Conservation (phyloP, 2,329 filamentous ascomycete genomes). For the Pseudogymnoascus sp. region DNA sequence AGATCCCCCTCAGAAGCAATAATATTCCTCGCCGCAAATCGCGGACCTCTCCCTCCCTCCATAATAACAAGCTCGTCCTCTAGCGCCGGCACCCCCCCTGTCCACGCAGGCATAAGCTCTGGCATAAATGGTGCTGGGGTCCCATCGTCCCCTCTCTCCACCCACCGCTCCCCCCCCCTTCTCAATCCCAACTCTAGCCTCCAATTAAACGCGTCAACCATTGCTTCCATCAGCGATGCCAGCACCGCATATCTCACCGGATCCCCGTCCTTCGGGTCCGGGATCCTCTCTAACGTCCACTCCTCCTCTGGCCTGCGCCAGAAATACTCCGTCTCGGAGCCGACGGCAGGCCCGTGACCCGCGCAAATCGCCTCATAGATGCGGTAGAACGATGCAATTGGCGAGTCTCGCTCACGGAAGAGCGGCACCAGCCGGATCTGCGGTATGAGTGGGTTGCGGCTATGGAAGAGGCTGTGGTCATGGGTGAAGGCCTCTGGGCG, state of each 20-base stretch:
- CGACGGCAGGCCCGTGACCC: slow-evolving; percentile 15
- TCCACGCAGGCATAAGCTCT: slow-evolving; percentile 7
- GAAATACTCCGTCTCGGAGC: slow-evolving; percentile 21
- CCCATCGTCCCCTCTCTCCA: slow-evolving; percentile 15
- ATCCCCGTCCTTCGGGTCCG: slow-evolving; percentile 24
- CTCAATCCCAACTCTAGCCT: slow-evolving; percentile 21
- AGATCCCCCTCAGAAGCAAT: not conserved
- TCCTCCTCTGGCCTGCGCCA: slow-evolving; percentile 20
- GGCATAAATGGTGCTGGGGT: slow-evolving; percentile 15
- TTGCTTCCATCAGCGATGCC: slow-evolving; percentile 22
- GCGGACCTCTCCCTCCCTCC: not conserved
- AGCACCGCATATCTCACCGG: slow-evolving; percentile 26
- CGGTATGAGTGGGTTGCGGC: not conserved
- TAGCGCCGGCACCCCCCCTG: not conserved
- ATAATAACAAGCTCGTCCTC: not conserved
- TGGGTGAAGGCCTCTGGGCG: slow-evolving; percentile 39
- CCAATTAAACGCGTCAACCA: slow-evolving; percentile 25
- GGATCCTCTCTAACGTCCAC: slow-evolving; percentile 21
- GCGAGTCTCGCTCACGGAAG: slow-evolving; percentile 21
- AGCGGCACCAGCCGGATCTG: slow-evolving; percentile 1
- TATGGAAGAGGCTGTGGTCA: slow-evolving; percentile 32
- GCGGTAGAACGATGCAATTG: slow-evolving; percentile 23
- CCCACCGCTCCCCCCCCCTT: slow-evolving; percentile 16
- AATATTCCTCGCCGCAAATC: not conserved
- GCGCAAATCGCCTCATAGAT: slow-evolving; percentile 23